phyloP scores from a whole-genome alignment of 495 filamentous ascomycete species.

The Podospora anserina region DNA sequence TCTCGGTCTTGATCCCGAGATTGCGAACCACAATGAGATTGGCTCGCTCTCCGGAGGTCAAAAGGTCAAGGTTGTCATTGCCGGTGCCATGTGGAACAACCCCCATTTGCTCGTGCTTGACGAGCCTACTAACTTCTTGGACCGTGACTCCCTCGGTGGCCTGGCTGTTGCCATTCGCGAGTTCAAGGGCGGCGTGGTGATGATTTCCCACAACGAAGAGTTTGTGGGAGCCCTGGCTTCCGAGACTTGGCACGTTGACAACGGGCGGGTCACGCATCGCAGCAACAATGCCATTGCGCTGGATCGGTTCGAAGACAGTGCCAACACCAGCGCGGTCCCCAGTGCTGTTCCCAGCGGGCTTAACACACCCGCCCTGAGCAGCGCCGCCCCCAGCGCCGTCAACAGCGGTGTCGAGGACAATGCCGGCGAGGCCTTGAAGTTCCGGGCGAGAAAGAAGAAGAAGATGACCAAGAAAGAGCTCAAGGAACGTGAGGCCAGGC shows the following conservation, averaged over 20 bases:
- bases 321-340: slow-evolving; percentile 33
- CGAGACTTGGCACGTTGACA: slow-evolving; percentile 91
- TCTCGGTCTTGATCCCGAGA: slow-evolving; percentile 91
- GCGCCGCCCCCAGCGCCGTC: slow-evolving; percentile 57
- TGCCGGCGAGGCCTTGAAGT: slow-evolving; percentile 65
- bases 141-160: slow-evolving; percentile 93
- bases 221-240: slow-evolving; percentile 92
- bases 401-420: slow-evolving; percentile 82
- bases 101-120: slow-evolving; percentile 95
- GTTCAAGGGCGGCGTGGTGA: slow-evolving; percentile 95
- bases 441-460: slow-evolving; percentile 90
- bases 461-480: slow-evolving; percentile 95
- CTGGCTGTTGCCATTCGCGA: slow-evolving; percentile 94
- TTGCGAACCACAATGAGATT: slow-evolving; percentile 98
- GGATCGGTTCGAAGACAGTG: slow-evolving; percentile 78
- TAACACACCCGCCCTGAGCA: slow-evolving; percentile 34
- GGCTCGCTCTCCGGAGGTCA: slow-evolving; percentile 96
- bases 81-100: slow-evolving; percentile 99
- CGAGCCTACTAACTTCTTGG: slow-evolving; percentile 99
- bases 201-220: slow-evolving; percentile 99
- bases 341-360: slow-evolving; percentile 53
- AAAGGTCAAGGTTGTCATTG: slow-evolving; percentile 98
- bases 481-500: slow-evolving; percentile 86
- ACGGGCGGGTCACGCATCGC: slow-evolving; percentile 80
- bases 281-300: slow-evolving; percentile 66